These are phyloP conservation scores for Talaromyces rugulosus DNA, from an alignment of 2,329 filamentous ascomycete genomes.

Conservation along the genomic window DNA sequence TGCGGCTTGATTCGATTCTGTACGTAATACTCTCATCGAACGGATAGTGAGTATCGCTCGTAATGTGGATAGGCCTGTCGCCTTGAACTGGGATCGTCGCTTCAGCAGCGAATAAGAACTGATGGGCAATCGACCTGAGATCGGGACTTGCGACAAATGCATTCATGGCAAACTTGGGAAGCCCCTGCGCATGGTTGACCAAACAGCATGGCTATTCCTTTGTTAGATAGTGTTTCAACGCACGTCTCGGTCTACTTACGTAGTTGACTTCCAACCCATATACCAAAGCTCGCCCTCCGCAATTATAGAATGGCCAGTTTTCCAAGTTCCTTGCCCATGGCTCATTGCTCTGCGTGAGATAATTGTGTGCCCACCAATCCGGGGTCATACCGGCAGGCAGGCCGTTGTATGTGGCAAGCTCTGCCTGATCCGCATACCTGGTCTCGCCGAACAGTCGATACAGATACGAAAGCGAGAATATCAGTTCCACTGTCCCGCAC, in stretches of 20 bases:
- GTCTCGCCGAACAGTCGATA: constrained; percentile 13
- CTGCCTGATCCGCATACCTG: constrained; percentile 9
- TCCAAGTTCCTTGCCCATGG: constrained; percentile 9
- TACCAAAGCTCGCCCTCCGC: constrained; percentile 9
- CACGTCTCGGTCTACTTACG: not conserved
- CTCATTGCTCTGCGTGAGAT: constrained; percentile 12
- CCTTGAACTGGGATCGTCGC: constrained; percentile 9
- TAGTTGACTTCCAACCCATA: constrained; percentile 14
- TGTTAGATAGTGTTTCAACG: not conserved
- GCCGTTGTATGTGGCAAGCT: constrained; percentile 11
- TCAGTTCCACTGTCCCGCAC: constrained; percentile 12
- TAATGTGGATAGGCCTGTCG: constrained; percentile 6
- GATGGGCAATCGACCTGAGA: constrained; percentile 7
- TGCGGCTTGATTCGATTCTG: constrained; percentile 5
- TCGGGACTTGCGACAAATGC: constrained; percentile 11
- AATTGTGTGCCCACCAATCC: constrained; percentile 14
- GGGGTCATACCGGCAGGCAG: constrained; percentile 10
- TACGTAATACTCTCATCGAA: constrained; percentile 9
- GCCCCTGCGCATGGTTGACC: constrained; percentile 12
- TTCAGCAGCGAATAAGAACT: constrained; percentile 10
- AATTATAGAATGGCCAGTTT: constrained; percentile 13
- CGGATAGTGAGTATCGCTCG: constrained; percentile 10
- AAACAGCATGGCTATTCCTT: constrained; percentile 11
- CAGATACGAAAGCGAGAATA: constrained; percentile 14
- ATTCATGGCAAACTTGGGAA: constrained; percentile 13